Conservation (phyloP, 805 yeast species). For the Candida awuae region DNA sequence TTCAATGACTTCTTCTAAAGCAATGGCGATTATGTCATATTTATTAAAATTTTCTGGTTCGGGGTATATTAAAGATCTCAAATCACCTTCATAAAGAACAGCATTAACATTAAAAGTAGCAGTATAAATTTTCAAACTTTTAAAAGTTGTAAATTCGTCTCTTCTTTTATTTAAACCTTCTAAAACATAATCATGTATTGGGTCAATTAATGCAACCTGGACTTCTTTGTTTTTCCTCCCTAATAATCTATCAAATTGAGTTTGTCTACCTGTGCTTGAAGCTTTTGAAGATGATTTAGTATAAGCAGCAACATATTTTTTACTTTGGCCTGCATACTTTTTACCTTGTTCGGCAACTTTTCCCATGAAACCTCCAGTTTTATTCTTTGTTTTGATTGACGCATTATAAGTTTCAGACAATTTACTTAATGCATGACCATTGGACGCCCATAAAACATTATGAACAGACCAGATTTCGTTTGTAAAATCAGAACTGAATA, state of each 20-base stretch:
- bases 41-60: slow-evolving; percentile 32
- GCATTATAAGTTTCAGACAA: slow-evolving; percentile 32
- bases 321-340: slow-evolving; percentile 22
- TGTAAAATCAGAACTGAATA: slow-evolving; percentile 35
- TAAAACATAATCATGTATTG: slow-evolving; percentile 45
- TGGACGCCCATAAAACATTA: slow-evolving; percentile 43
- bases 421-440: slow-evolving; percentile 34
- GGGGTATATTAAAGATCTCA: slow-evolving; percentile 41
- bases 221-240: slow-evolving; percentile 42
- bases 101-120: slow-evolving; percentile 53
- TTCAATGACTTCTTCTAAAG: slow-evolving; percentile 86
- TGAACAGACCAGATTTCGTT: slow-evolving; percentile 28
- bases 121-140: slow-evolving; percentile 37
- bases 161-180: slow-evolving; percentile 34
- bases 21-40: slow-evolving; percentile 67
- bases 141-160: slow-evolving; percentile 33
- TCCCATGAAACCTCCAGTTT: slow-evolving; percentile 38
- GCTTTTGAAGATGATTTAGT: slow-evolving; percentile 12
- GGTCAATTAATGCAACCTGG: slow-evolving; percentile 39
- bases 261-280: slow-evolving; percentile 20
- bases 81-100: slow-evolving; percentile 33
- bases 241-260: slow-evolving; percentile 35
- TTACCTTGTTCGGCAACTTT: slow-evolving; percentile 33
- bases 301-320: slow-evolving; percentile 14
- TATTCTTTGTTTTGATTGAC: slow-evolving; percentile 33